phyloP scores from a whole-genome alignment of 805 yeast genomes.

The Candida argentea region DNA sequence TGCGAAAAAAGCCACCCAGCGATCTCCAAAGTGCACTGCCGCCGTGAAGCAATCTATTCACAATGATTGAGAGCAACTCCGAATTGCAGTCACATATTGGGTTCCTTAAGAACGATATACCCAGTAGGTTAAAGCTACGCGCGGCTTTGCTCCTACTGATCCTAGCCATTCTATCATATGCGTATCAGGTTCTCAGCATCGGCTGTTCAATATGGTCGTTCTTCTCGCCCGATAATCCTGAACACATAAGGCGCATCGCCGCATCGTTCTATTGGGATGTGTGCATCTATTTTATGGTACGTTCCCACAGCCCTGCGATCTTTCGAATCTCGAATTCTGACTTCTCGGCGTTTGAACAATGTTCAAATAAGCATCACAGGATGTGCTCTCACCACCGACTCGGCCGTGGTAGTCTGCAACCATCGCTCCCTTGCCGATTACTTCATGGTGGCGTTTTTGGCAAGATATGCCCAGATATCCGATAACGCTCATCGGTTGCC shows the following conservation, averaged over 20 bases:
- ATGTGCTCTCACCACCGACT: slow-evolving; percentile 25
- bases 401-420: slow-evolving; percentile 39
- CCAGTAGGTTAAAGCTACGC: slow-evolving; percentile 3
- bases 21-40: too few relatives aligned
- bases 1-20: too few relatives aligned
- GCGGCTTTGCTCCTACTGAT: not conserved
- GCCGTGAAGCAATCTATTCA: too few relatives aligned
- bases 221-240: slow-evolving; percentile 12
- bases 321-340: slow-evolving; percentile 1
- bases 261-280: slow-evolving; percentile 19
- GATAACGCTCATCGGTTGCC: slow-evolving; percentile 20
- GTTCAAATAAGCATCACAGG: slow-evolving; percentile 33
- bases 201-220: not conserved
- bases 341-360: slow-evolving; percentile 20
- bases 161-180: not conserved
- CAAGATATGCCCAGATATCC: slow-evolving; percentile 18
- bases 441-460: slow-evolving; percentile 37
- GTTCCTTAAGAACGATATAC: too few relatives aligned
- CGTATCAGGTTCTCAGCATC: not conserved
- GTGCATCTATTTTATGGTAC: slow-evolving; percentile 19
- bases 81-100: too few relatives aligned
- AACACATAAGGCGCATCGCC: slow-evolving; percentile 9
- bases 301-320: slow-evolving; percentile 3
- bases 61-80: too few relatives aligned
- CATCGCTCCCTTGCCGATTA: slow-evolving; percentile 66